Conservation (phyloP, 1,139 yeast genomes). For the Candida pseudoviswanathii region DNA sequence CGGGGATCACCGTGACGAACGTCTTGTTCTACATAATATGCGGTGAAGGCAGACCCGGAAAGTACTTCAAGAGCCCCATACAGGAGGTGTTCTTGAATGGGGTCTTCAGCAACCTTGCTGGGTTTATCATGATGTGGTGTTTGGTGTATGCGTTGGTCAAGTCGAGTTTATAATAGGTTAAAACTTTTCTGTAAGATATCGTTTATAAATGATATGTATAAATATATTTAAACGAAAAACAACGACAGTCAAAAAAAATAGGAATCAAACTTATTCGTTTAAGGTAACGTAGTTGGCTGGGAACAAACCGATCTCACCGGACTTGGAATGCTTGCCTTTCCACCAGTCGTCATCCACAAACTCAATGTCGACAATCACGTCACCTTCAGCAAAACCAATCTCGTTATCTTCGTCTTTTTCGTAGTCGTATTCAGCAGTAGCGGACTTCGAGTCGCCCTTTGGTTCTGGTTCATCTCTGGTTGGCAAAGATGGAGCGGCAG, state of each 20-base stretch:
- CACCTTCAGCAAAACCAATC: conserved; percentile 80
- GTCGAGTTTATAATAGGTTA: conserved; percentile 16
- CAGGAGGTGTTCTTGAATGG: conserved; percentile 59
- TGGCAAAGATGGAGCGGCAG: conserved; percentile 24
- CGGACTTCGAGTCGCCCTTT: conserved; percentile 72
- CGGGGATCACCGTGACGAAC: conserved; percentile 50
- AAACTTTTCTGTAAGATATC: not conserved
- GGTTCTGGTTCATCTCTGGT: conserved; percentile 25
- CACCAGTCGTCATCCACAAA: conserved; percentile 97
- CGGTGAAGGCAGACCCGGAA: conserved; percentile 43
- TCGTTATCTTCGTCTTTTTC: conserved; percentile 85
- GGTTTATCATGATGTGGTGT: conserved; percentile 85
- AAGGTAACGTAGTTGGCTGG: conserved; percentile 83
- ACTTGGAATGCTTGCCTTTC: conserved; percentile 68
- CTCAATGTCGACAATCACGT: conserved; percentile 75
- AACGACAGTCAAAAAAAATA: not conserved
- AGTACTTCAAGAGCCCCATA: conserved; percentile 56
- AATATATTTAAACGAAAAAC: conserved; percentile 1
- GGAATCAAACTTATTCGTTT: conserved; percentile 20
- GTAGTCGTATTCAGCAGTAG: conserved; percentile 68
- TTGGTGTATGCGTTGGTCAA: conserved; percentile 66
- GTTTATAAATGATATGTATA: not conserved
- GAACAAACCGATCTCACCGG: conserved; percentile 82
- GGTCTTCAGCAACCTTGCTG: conserved; percentile 60
- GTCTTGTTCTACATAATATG: conserved; percentile 41